Evolutionary conservation across 169 alveolate genomes (phyloP).

Genomic region (Plasmodium relictum): DNA sequence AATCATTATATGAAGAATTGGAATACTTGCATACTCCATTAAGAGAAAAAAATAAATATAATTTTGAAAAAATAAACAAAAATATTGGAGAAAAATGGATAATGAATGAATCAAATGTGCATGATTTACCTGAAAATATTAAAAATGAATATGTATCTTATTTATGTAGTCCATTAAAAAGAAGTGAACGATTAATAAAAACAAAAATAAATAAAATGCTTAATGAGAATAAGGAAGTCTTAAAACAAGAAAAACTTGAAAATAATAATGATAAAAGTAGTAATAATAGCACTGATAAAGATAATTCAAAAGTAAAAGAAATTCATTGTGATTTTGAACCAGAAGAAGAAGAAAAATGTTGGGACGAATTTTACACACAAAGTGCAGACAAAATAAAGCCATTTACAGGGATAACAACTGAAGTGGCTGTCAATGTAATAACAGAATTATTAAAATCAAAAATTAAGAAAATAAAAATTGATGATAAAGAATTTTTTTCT

Average conservation of each 20-base stretch:
- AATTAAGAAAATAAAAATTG: constrained; percentile 28
- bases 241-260: constrained; percentile 6
- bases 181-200: constrained; percentile 66
- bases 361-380: constrained; percentile 74
- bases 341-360: constrained; percentile 72
- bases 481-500: constrained; percentile 44
- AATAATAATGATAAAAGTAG: neutral
- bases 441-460: constrained; percentile 26
- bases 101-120: constrained; percentile 58
- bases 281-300: constrained; percentile 2
- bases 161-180: constrained; percentile 48
- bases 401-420: constrained; percentile 62
- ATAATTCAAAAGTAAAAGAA: neutral
- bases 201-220: constrained; percentile 67
- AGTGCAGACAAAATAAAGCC: constrained; percentile 43
- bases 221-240: constrained; percentile 19
- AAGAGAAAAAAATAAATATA: constrained; percentile 22
- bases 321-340: constrained; percentile 44
- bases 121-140: constrained; percentile 57
- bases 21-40: constrained; percentile 29
- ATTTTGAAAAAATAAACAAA: neutral
- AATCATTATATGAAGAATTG: constrained; percentile 33
- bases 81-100: constrained; percentile 32
- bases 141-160: constrained; percentile 61
- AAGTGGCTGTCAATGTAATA: constrained; percentile 70